A percentile compares a stretch with the other conserved stretches of the same genome.
These are phyloP conservation scores for Capronia coronata DNA, from an alignment of 2,329 filamentous ascomycete species.

Conservation along the genomic window DNA sequence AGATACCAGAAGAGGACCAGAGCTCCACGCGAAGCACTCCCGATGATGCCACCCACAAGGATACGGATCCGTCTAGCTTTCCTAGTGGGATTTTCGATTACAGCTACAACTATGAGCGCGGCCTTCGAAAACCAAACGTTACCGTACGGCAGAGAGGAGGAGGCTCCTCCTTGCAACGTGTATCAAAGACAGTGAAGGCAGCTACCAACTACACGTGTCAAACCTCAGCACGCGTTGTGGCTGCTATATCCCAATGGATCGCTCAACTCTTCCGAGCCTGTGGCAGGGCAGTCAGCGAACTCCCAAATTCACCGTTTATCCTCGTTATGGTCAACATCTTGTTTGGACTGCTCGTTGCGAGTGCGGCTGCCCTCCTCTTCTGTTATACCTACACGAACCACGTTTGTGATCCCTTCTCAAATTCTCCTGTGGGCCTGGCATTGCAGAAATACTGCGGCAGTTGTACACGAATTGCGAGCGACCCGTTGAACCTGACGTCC, in stretches of 20 bases:
- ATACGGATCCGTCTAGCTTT: slow-evolving; percentile 27
- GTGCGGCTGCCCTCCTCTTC: slow-evolving; percentile 13
- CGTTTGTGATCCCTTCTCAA: slow-evolving; percentile 21
- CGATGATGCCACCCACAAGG: slow-evolving; percentile 17
- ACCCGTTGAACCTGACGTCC: slow-evolving; percentile 17
- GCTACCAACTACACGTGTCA: neutral
- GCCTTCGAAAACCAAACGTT: slow-evolving; percentile 22
- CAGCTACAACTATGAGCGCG: slow-evolving; percentile 29
- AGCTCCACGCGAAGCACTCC: slow-evolving; percentile 6
- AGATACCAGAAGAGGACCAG: slow-evolving; percentile 24
- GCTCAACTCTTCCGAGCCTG: slow-evolving; percentile 7
- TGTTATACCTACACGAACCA: slow-evolving; percentile 21
- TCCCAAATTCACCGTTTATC: slow-evolving; percentile 21
- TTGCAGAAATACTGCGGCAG: slow-evolving; percentile 25
- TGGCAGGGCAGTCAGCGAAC: slow-evolving; percentile 14
- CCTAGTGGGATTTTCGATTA: slow-evolving; percentile 28
- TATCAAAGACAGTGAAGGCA: slow-evolving; percentile 5
- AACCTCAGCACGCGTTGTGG: neutral
- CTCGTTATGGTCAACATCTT: slow-evolving; percentile 14
- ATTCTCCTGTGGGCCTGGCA: slow-evolving; percentile 14
- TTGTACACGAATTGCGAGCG: slow-evolving; percentile 10
- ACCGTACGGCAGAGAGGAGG: slow-evolving; percentile 10
- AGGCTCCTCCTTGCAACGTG: slow-evolving; percentile 8
- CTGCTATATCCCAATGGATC: slow-evolving; percentile 12
- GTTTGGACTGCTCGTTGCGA: slow-evolving; percentile 9